Conservation (phyloP, 2,329 filamentous ascomycete species). For the Volutella citrinella region DNA sequence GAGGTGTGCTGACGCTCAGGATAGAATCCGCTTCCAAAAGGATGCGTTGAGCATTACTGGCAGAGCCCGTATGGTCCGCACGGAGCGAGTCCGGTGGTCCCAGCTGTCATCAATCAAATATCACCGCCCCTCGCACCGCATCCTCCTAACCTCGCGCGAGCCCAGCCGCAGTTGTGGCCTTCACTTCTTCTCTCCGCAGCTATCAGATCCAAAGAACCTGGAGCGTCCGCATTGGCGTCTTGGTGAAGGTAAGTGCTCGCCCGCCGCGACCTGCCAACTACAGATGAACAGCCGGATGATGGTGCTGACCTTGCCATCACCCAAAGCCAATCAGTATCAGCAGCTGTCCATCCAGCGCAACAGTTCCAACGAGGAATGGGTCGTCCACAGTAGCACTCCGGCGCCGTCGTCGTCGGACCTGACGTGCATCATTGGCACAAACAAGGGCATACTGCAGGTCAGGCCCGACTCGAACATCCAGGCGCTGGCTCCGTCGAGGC, state of each 20-base stretch:
- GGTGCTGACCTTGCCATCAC: no score
- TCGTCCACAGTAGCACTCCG: slow-evolving; percentile 40
- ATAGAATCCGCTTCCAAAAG: slow-evolving; percentile 17
- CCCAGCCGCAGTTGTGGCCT: slow-evolving; percentile 31
- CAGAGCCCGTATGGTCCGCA: slow-evolving; percentile 17
- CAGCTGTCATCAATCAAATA: slow-evolving; percentile 48
- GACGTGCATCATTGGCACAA: slow-evolving; percentile 48
- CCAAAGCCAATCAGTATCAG: slow-evolving; percentile 33
- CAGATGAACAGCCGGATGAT: no score
- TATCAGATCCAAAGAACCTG: slow-evolving; percentile 23
- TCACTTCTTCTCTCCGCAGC: slow-evolving; percentile 36
- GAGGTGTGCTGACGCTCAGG: slow-evolving; percentile 1
- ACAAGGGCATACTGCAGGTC: slow-evolving; percentile 42
- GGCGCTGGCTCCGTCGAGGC: slow-evolving; percentile 30
- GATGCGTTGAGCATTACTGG: slow-evolving; percentile 19
- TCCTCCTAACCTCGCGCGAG: slow-evolving; percentile 41
- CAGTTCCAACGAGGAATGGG: slow-evolving; percentile 24
- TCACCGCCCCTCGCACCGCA: slow-evolving; percentile 37
- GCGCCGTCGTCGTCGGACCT: slow-evolving; percentile 38
- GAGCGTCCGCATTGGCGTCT: slow-evolving; percentile 37
- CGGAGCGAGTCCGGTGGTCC: slow-evolving; percentile 36
- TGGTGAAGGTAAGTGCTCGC: slow-evolving; percentile 28
- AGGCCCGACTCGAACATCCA: slow-evolving; percentile 27
- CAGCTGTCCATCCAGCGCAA: slow-evolving; percentile 28
- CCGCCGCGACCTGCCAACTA: no score